Percentiles rank a stretch among this genome's conserved stretches.
Conservation (phyloP, 306 rosid genomes). For the Boehmeria nivea region DNA sequence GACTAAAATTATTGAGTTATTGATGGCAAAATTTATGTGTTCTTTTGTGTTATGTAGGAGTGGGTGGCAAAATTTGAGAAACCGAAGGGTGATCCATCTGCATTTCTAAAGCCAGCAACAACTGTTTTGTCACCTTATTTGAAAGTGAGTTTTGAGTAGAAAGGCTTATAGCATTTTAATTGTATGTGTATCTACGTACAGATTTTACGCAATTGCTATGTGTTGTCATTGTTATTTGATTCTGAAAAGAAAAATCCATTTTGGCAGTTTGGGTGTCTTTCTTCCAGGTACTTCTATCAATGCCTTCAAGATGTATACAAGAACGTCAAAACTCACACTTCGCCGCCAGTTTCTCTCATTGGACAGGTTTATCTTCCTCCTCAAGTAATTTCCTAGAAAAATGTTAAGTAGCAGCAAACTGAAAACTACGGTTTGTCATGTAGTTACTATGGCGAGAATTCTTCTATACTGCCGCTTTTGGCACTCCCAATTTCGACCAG, state of each 20-base stretch:
- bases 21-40: background rate
- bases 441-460: slow-evolving; percentile 93
- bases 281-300: slow-evolving; percentile 83
- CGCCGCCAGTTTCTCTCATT: slow-evolving; percentile 80
- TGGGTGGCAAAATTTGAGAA: slow-evolving; percentile 93
- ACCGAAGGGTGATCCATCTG: slow-evolving; percentile 90
- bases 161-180: slow-evolving; percentile 5
- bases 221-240: background rate
- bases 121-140: slow-evolving; percentile 85
- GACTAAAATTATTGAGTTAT: too few relatives aligned
- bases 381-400: background rate
- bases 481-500: slow-evolving; percentile 82
- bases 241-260: slow-evolving; percentile 7
- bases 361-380: slow-evolving; percentile 61
- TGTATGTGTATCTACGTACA: too few relatives aligned
- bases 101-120: slow-evolving; percentile 78
- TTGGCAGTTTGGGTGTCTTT: slow-evolving; percentile 90
- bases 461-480: slow-evolving; percentile 86
- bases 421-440: slow-evolving; percentile 22
- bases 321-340: slow-evolving; percentile 55
- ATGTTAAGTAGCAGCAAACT: slow-evolving; percentile 13
- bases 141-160: slow-evolving; percentile 55
- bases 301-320: slow-evolving; percentile 60
- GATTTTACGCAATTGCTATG: too few relatives aligned
- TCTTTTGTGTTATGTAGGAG: slow-evolving; percentile 23